Conservation (phyloP, 805 yeast species). For the Limtongia smithiae region DNA sequence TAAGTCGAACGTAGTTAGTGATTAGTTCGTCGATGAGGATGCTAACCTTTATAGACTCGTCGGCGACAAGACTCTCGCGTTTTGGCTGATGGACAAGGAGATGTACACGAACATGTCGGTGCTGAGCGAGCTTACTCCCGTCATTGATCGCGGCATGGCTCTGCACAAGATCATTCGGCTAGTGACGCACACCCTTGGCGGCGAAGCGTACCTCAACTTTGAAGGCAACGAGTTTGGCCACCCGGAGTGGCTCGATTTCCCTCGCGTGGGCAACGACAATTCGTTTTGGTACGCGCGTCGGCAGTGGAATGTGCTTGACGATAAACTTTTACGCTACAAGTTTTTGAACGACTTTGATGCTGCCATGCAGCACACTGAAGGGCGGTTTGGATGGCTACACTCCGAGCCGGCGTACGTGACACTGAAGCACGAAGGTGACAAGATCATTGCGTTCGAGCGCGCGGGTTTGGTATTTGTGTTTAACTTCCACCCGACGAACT, state of each 20-base stretch:
- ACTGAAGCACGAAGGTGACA: conserved; percentile 82
- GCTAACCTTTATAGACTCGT: conserved; percentile 47
- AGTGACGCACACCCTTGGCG: conserved; percentile 86
- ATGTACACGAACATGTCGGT: conserved; percentile 93
- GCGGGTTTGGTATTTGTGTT: conserved; percentile 79
- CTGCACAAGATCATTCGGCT: conserved; percentile 88
- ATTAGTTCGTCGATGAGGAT: neutral
- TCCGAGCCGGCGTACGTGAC: conserved; percentile 79
- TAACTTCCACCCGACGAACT: conserved; percentile 83
- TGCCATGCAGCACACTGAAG: conserved; percentile 77
- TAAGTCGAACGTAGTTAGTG: neutral
- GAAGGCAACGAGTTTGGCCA: conserved; percentile 99
- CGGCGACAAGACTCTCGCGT: conserved; percentile 93
- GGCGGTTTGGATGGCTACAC: conserved; percentile 65
- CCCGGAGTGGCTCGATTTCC: conserved; percentile 98
- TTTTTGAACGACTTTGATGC: conserved; percentile 77
- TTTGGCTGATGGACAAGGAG: conserved; percentile 98
- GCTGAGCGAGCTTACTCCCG: conserved; percentile 66
- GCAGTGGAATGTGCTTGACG: conserved; percentile 84
- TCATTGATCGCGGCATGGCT: conserved; percentile 84
- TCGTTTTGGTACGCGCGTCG: conserved; percentile 92
- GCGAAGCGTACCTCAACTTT: conserved; percentile 92
- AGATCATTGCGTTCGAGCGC: conserved; percentile 83
- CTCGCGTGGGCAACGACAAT: conserved; percentile 81
- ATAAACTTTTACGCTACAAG: conserved; percentile 73